phyloP scores from a whole-genome alignment of 2,329 filamentous ascomycete species.

The Leptographium radiaticola region DNA sequence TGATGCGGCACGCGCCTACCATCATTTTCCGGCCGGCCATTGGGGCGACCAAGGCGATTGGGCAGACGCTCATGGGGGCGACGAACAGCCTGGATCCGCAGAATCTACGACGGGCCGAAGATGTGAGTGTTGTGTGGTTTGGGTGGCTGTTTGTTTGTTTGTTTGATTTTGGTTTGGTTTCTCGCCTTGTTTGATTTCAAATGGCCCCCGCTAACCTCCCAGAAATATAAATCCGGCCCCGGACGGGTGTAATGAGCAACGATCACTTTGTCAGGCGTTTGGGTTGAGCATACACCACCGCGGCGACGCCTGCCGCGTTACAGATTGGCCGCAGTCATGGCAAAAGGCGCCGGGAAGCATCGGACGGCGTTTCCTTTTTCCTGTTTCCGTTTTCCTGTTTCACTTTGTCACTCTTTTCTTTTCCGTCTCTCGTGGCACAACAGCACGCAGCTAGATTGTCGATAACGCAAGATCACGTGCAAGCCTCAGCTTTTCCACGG shows the following conservation, averaged over 20 bases:
- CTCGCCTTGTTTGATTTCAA: neutral
- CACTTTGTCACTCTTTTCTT: too few species aligned
- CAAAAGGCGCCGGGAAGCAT: neutral
- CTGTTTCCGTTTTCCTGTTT: neutral
- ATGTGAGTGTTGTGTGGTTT: constrained; percentile 52
- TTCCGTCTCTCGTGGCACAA: too few species aligned
- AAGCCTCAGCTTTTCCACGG: too few species aligned
- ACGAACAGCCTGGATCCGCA: constrained; percentile 81
- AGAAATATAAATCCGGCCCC: constrained; percentile 16
- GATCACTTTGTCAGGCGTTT: too few species aligned
- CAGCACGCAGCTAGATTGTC: too few species aligned
- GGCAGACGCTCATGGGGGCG: constrained; percentile 80
- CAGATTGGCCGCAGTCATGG: neutral
- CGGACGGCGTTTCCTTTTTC: neutral
- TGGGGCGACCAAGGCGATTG: constrained; percentile 77
- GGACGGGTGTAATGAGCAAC: neutral
- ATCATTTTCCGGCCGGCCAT: constrained; percentile 85
- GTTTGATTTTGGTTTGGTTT: too few species aligned
- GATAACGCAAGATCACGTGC: too few species aligned
- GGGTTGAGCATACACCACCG: neutral
- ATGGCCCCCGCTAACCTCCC: neutral
- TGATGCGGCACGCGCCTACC: constrained; percentile 75
- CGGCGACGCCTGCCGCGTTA: neutral
- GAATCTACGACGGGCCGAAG: constrained; percentile 69
- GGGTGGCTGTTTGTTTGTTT: too few species aligned